These are phyloP conservation scores for Climacium dendroides DNA, from an alignment of 225 moss, liverwort and hornwort genomes.

Conservation along the genomic window DNA sequence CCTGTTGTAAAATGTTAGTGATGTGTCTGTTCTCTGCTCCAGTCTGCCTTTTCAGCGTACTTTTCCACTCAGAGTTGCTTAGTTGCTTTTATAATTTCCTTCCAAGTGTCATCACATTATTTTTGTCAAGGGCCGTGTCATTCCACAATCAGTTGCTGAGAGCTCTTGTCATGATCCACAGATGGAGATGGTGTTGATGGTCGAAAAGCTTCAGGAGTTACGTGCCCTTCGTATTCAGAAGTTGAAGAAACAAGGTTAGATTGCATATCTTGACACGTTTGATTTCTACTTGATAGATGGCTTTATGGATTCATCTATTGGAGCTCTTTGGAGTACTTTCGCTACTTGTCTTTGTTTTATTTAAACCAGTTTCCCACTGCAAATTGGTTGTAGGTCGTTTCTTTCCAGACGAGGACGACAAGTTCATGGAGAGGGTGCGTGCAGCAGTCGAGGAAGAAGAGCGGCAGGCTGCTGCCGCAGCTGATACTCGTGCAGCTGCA, in stretches of 20 bases:
- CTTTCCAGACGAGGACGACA: constrained; percentile 97
- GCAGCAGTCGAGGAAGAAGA: constrained; percentile 97
- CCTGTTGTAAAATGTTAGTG: background rate
- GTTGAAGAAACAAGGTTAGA: constrained; percentile 86
- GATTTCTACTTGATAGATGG: background rate
- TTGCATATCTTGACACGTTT: background rate
- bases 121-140: background rate
- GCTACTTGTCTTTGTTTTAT: background rate
- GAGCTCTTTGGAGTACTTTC: background rate
- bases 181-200: constrained; percentile 79
- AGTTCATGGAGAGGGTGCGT: constrained; percentile 79
- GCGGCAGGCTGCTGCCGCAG: constrained; percentile 82
- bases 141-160: background rate
- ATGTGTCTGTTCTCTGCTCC: background rate
- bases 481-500: constrained; percentile 66
- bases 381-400: constrained; percentile 58
- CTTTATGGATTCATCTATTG: background rate
- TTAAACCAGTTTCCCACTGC: background rate
- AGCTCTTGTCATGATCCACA: background rate
- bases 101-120: background rate
- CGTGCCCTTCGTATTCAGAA: constrained; percentile 75
- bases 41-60: background rate
- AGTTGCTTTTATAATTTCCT: background rate
- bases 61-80: background rate
- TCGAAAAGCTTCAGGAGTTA: constrained; percentile 94